Evolutionary conservation across 176 grass and related monocot genomes (phyloP).

Genomic region (Juncus inflexus): DNA sequence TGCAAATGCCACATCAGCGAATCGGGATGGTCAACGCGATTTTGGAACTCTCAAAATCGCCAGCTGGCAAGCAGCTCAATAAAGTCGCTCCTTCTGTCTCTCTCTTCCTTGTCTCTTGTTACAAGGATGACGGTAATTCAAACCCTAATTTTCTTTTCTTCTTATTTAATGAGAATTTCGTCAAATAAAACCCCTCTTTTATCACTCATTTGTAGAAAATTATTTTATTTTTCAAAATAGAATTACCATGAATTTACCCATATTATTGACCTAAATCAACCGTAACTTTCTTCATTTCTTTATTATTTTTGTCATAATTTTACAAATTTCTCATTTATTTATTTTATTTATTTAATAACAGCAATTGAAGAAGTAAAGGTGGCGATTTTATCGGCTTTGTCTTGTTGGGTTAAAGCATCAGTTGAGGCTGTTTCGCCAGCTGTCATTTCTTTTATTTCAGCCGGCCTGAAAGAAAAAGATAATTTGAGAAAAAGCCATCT

Average conservation of each 20-base stretch:
- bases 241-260: no score
- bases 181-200: not conserved
- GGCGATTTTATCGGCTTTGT: slow-evolving; percentile 62
- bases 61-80: slow-evolving; percentile 57
- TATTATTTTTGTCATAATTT: not conserved
- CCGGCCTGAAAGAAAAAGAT: slow-evolving; percentile 90
- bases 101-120: slow-evolving; percentile 70
- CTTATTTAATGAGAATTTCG: not conserved
- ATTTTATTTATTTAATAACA: slow-evolving; percentile 37
- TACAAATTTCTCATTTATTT: not conserved
- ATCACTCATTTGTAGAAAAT: not conserved
- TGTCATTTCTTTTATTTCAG: slow-evolving; percentile 67
- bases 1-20: slow-evolving; percentile 79
- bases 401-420: slow-evolving; percentile 63
- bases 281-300: no score
- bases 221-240: no score
- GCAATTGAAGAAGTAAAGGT: slow-evolving; percentile 96
- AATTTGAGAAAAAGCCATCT: slow-evolving; percentile 88
- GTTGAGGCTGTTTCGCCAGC: slow-evolving; percentile 63
- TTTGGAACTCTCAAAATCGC: slow-evolving; percentile 66
- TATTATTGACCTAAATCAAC: no score
- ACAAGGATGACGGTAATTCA: slow-evolving; percentile 76
- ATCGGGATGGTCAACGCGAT: slow-evolving; percentile 76
- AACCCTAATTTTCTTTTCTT: slow-evolving; percentile 32
- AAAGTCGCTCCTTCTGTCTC: slow-evolving; percentile 65